Conservation (phyloP, 2,329 filamentous ascomycete genomes). For the Orbilia quercus region DNA sequence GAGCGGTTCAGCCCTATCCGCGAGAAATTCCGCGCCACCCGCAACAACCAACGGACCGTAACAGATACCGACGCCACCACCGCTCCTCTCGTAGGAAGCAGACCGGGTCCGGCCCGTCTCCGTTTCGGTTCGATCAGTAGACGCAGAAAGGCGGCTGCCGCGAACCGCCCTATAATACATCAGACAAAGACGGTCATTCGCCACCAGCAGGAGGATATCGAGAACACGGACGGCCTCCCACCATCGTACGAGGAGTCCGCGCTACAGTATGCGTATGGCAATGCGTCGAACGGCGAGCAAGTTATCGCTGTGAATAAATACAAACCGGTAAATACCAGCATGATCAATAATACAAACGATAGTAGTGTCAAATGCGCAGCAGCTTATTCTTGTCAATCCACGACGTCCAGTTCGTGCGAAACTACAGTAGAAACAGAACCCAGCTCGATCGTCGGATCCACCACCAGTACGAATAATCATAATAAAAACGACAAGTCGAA, state of each 20-base stretch:
- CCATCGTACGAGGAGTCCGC: constrained; percentile 23
- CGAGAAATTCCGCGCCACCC: neutral
- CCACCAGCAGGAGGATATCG: neutral
- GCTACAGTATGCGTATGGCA: neutral
- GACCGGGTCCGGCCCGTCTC: constrained; percentile 1
- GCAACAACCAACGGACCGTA: too few species aligned
- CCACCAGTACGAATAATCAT: too few species aligned
- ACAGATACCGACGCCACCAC: neutral
- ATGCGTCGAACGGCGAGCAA: too few species aligned
- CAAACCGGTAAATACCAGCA: too few species aligned
- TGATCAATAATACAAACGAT: too few species aligned
- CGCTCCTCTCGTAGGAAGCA: neutral
- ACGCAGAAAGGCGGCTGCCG: constrained; percentile 8
- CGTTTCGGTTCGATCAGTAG: constrained; percentile 18
- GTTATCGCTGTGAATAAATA: too few species aligned
- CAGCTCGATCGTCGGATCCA: too few species aligned
- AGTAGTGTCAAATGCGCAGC: too few species aligned
- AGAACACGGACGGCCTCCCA: constrained; percentile 10
- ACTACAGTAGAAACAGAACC: too few species aligned
- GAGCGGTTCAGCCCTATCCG: constrained; percentile 23
- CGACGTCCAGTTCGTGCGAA: too few species aligned
- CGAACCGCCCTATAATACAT: constrained; percentile 31
- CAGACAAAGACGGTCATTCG: constrained; percentile 35
- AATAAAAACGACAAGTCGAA: too few species aligned
- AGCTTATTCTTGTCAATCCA: too few species aligned